Percentiles rank a stretch among this genome's conserved stretches.
Conservation (phyloP, 768 basidiomycete species). For the Boletus vermiculosoides region DNA sequence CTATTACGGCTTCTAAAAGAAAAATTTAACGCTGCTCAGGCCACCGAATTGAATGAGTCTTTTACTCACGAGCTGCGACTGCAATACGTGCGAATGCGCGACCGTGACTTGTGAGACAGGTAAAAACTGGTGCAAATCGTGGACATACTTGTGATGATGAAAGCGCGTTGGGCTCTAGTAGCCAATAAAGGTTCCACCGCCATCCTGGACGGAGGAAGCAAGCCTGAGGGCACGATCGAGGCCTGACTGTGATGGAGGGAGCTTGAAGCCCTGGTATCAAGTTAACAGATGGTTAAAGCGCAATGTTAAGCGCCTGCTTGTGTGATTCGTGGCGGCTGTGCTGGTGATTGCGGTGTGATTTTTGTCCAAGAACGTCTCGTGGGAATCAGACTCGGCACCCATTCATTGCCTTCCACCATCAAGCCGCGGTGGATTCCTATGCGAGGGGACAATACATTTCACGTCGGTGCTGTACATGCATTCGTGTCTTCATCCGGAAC, state of each 20-base stretch:
- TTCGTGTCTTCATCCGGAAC: neutral
- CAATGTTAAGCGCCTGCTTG: neutral
- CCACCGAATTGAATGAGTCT: neutral
- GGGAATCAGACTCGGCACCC: neutral
- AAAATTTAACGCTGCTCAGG: neutral
- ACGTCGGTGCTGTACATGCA: neutral
- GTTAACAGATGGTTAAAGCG: neutral
- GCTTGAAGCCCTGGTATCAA: neutral
- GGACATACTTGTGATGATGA: conserved; percentile 66
- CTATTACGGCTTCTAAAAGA: conserved; percentile 65
- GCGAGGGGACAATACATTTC: neutral
- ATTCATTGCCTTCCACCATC: too few species aligned
- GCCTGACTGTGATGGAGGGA: conserved; percentile 13
- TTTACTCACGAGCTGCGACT: conserved; percentile 61
- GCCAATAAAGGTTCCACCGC: conserved; percentile 68
- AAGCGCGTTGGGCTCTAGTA: conserved; percentile 69
- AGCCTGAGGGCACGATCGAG: conserved; percentile 12
- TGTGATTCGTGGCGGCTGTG: conserved; percentile 22
- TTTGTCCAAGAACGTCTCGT: neutral
- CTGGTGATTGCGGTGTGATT: neutral
- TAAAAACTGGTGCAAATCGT: neutral
- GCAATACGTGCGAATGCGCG: neutral
- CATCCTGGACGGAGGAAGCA: conserved; percentile 43
- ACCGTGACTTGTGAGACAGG: conserved; percentile 11
- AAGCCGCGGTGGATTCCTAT: too few species aligned